These are phyloP conservation scores for Chaetomium fimeti DNA, from an alignment of 495 filamentous ascomycete species.

Conservation along the genomic window DNA sequence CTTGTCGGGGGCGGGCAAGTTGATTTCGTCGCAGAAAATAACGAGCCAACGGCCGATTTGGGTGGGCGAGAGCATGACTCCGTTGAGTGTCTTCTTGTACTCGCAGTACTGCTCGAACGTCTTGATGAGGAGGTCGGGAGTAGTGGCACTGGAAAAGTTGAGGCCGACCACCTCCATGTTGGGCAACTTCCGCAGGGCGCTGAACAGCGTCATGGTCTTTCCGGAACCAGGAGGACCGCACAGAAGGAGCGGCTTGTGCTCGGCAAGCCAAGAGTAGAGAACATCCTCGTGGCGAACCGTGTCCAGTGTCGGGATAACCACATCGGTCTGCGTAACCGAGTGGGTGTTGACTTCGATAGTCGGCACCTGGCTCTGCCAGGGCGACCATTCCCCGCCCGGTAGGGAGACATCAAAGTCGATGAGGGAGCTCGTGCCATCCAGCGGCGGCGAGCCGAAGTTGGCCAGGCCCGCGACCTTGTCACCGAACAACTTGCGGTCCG, in stretches of 20 bases:
- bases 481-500: slow-evolving; percentile 84
- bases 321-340: slow-evolving; percentile 92
- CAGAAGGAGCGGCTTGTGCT: slow-evolving; percentile 93
- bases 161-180: slow-evolving; percentile 99
- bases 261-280: slow-evolving; percentile 96
- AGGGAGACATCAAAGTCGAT: slow-evolving; percentile 93
- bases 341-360: slow-evolving; percentile 96
- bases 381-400: slow-evolving; percentile 80
- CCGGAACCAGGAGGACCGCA: slow-evolving; percentile 97
- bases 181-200: slow-evolving; percentile 88
- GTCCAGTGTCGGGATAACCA: slow-evolving; percentile 95
- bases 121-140: slow-evolving; percentile 95
- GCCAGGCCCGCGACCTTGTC: slow-evolving; percentile 74
- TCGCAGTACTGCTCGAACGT: slow-evolving; percentile 99
- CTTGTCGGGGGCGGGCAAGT: slow-evolving; percentile 95
- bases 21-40: slow-evolving; percentile 98
- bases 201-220: slow-evolving; percentile 99
- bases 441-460: slow-evolving; percentile 79
- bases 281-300: slow-evolving; percentile 97
- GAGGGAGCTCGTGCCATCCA: slow-evolving; percentile 70
- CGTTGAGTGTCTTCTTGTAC: slow-evolving; percentile 96
- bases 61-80: slow-evolving; percentile 89
- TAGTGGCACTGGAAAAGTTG: slow-evolving; percentile 98
- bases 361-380: slow-evolving; percentile 93
- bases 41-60: slow-evolving; percentile 98